Conservation (phyloP, 2,329 filamentous ascomycete genomes). For the Penicillium brevicompactum region DNA sequence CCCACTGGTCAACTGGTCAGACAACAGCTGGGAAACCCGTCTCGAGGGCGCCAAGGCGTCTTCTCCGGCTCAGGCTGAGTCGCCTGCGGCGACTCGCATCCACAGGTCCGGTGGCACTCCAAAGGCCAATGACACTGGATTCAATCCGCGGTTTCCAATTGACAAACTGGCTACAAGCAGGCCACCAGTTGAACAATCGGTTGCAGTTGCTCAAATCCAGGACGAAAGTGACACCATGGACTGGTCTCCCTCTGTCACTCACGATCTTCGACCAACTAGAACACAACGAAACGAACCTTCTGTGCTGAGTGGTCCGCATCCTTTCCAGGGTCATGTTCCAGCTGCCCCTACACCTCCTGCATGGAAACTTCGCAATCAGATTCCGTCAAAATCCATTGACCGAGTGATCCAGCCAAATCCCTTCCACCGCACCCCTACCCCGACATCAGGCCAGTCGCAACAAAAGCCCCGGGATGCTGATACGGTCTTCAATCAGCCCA, state of each 20-base stretch:
- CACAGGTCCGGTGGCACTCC: constrained; percentile 15
- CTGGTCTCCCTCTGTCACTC: constrained; percentile 50
- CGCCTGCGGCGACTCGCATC: constrained; percentile 11
- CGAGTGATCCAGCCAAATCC: constrained; percentile 40
- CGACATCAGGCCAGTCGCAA: constrained; percentile 24
- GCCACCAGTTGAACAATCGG: constrained; percentile 21
- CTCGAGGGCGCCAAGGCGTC: constrained; percentile 22
- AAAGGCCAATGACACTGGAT: constrained; percentile 14
- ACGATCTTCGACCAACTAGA: constrained; percentile 36
- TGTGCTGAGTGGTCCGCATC: constrained; percentile 37
- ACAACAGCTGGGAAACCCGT: constrained; percentile 35
- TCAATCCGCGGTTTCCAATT: constrained; percentile 41
- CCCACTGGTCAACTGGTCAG: constrained; percentile 46
- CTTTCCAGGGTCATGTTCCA: constrained; percentile 49
- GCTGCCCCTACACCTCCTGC: constrained; percentile 43
- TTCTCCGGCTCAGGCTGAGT: constrained; percentile 17
- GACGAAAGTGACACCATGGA: constrained; percentile 51
- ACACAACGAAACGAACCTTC: constrained; percentile 32
- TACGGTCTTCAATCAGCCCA: constrained; percentile 46
- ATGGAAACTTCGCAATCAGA: constrained; percentile 41
- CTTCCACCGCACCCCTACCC: constrained; percentile 37
- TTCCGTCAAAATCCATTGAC: constrained; percentile 36
- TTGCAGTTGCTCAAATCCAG: constrained; percentile 38
- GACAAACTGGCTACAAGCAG: constrained; percentile 40
- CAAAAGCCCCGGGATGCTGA: constrained; percentile 22